Conservation (phyloP, 2,329 filamentous ascomycete genomes). For the Verticillium alfalfae region DNA sequence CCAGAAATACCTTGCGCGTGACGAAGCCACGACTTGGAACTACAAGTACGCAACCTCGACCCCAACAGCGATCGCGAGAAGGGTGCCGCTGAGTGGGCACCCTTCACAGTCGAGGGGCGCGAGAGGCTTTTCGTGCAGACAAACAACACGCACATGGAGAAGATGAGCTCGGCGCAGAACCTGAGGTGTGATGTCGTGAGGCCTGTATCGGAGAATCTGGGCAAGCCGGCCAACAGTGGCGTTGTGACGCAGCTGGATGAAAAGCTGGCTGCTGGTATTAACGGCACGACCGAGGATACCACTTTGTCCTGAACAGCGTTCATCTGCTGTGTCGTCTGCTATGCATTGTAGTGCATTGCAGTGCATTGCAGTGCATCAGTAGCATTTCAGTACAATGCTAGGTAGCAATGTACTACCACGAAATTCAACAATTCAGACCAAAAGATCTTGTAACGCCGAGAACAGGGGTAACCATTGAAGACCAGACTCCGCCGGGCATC, state of each 20-base stretch:
- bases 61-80: conserved; percentile 50
- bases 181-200: conserved; percentile 8
- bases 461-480: too few species aligned
- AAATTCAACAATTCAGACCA: too few species aligned
- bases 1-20: conserved; percentile 18
- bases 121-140: conserved; percentile 36
- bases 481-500: too few species aligned
- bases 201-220: conserved; percentile 7
- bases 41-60: conserved; percentile 62
- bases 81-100: conserved; percentile 46
- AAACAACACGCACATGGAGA: conserved; percentile 34
- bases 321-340: background rate
- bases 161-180: conserved; percentile 15
- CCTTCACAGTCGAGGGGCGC: conserved; percentile 25
- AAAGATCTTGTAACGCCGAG: too few species aligned
- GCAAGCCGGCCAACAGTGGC: conserved; percentile 6
- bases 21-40: conserved; percentile 47
- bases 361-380: too few species aligned
- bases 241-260: conserved; percentile 9
- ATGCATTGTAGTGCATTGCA: too few species aligned
- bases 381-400: too few species aligned
- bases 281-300: conserved; percentile 6
- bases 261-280: conserved; percentile 6
- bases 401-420: too few species aligned
- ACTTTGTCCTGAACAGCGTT: background rate